These are phyloP conservation scores for Phytophthora nicotianae DNA, from an alignment of 352 stramenopile genomes.

Conservation along the genomic window DNA sequence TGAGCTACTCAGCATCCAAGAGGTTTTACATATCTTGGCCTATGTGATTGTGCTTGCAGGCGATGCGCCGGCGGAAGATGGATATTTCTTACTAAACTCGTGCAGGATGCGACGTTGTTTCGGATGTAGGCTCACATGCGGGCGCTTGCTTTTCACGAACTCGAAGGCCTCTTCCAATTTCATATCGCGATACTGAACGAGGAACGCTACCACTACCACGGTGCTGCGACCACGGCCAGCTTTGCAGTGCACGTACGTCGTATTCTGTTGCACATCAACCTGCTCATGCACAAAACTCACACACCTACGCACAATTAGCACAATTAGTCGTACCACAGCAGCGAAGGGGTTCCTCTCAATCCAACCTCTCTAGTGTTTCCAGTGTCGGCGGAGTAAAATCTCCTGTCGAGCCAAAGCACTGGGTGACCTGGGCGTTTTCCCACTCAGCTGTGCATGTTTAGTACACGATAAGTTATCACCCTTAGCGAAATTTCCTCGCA, in stretches of 20 bases:
- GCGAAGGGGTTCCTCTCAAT: background rate
- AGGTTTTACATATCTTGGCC: background rate
- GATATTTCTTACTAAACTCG: conserved; percentile 39
- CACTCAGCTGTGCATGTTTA: conserved; percentile 50
- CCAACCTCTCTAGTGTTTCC: conserved; percentile 57
- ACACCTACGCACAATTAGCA: conserved; percentile 37
- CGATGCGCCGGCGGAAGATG: conserved; percentile 5
- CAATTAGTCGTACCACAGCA: background rate
- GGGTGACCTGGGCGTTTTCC: conserved; percentile 44
- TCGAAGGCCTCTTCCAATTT: conserved; percentile 58
- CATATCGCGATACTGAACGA: conserved; percentile 66
- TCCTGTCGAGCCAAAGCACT: conserved; percentile 67
- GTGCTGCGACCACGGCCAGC: conserved; percentile 76
- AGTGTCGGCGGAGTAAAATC: conserved; percentile 76
- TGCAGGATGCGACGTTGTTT: conserved; percentile 61
- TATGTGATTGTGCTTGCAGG: conserved; percentile 7
- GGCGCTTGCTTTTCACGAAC: conserved; percentile 57
- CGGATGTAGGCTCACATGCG: conserved; percentile 67
- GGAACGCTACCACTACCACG: conserved; percentile 73
- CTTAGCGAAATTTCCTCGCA: conserved; percentile 11
- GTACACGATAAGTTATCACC: background rate
- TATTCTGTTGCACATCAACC: conserved; percentile 50
- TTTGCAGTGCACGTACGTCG: conserved; percentile 86
- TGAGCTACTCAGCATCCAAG: background rate
- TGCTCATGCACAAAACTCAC: conserved; percentile 70